Conservation (phyloP, 805 yeast species). For the Lipomyces sp. region DNA sequence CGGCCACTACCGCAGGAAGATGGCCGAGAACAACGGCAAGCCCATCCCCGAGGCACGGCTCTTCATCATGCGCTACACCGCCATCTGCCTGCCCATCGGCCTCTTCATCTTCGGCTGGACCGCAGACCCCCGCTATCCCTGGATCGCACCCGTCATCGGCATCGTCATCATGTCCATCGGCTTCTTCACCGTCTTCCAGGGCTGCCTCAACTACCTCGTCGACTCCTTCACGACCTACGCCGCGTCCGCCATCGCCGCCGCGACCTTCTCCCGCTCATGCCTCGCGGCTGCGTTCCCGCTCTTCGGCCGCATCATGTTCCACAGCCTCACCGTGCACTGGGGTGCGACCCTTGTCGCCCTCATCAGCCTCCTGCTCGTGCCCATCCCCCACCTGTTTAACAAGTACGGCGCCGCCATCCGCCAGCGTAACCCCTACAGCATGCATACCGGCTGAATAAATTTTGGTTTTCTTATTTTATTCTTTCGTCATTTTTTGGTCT, state of each 20-base stretch:
- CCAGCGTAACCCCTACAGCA: conserved; percentile 32
- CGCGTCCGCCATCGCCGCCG: conserved; percentile 67
- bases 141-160: conserved; percentile 65
- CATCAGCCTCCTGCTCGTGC: conserved; percentile 48
- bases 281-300: conserved; percentile 55
- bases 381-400: conserved; percentile 56
- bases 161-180: conserved; percentile 47
- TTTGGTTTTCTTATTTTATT: no score
- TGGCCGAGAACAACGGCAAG: conserved; percentile 14
- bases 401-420: conserved; percentile 47
- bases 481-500: no score
- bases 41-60: conserved; percentile 25
- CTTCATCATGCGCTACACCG: conserved; percentile 45
- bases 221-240: conserved; percentile 49
- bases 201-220: conserved; percentile 42
- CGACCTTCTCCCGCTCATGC: conserved; percentile 46
- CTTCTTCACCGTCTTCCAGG: conserved; percentile 43
- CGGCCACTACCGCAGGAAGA: conserved; percentile 5
- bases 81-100: conserved; percentile 56
- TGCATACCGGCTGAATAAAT: no score
- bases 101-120: conserved; percentile 73
- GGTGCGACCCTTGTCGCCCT: conserved; percentile 56
- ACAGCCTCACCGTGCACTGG: conserved; percentile 51
- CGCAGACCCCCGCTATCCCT: conserved; percentile 52
- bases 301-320: conserved; percentile 49